Evolutionary conservation across 371 early-diverging fungal genomes (phyloP).

Genomic region (Mucor plumbeus): DNA sequence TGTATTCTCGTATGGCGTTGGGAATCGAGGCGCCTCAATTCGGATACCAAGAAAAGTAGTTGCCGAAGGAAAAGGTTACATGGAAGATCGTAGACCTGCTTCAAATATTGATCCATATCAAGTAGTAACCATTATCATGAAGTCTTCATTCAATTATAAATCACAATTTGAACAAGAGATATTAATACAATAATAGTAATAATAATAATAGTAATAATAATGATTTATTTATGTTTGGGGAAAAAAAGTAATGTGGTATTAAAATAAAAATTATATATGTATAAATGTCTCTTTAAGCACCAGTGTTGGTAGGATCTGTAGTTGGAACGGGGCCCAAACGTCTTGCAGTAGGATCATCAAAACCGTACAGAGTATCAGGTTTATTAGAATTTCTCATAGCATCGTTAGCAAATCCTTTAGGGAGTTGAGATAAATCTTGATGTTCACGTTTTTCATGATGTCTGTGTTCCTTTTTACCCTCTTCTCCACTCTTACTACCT

Average conservation of each 20-base stretch:
- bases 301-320: conserved; percentile 38
- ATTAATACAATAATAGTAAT: neutral
- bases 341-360: conserved; percentile 41
- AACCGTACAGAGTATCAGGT: conserved; percentile 32
- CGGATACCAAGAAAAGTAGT: too few relatives aligned
- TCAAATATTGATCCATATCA: neutral
- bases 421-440: conserved; percentile 9
- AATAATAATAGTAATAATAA: neutral
- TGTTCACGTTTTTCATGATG: neutral
- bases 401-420: conserved; percentile 41
- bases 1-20: too few relatives aligned
- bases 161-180: neutral
- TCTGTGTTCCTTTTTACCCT: neutral
- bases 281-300: conserved; percentile 19
- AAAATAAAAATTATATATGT: neutral
- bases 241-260: neutral
- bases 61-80: neutral
- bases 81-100: neutral
- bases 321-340: conserved; percentile 38
- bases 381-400: conserved; percentile 29
- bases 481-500: neutral
- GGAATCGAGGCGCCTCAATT: too few relatives aligned
- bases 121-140: too few relatives aligned
- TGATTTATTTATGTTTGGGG: neutral
- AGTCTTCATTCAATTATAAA: neutral